Evolutionary conservation across 306 rosid genomes (phyloP).

Genomic region (Malus asiatica): DNA sequence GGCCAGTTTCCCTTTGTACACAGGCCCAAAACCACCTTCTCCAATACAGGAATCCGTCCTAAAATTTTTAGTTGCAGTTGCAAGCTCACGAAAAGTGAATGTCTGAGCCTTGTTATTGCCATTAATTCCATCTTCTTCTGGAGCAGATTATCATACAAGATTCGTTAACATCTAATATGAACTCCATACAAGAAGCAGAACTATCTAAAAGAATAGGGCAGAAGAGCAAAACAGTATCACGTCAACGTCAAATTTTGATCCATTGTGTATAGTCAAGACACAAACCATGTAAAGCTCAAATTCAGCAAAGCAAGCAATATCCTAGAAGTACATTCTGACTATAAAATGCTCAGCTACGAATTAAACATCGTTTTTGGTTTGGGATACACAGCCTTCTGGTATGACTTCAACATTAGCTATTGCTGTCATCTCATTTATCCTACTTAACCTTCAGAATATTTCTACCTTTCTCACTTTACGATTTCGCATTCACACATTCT

Average conservation of each 20-base stretch:
- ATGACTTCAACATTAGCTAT: not conserved
- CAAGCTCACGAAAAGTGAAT: slow-evolving; percentile 58
- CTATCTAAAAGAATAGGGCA: not conserved
- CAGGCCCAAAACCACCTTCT: slow-evolving; percentile 75
- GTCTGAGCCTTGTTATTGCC: slow-evolving; percentile 15
- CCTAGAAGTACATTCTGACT: not conserved
- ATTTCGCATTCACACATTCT: too few species aligned
- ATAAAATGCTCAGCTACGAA: not conserved
- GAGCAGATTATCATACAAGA: slow-evolving; percentile 1
- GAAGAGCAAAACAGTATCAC: not conserved
- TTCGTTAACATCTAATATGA: not conserved
- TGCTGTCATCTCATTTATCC: not conserved
- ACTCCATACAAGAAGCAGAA: not conserved
- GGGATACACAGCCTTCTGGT: not conserved
- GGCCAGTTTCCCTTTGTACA: slow-evolving; percentile 46
- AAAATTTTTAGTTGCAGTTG: slow-evolving; percentile 55
- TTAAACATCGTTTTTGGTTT: not conserved
- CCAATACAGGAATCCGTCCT: slow-evolving; percentile 46
- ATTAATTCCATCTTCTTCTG: slow-evolving; percentile 9
- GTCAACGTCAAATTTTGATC: not conserved
- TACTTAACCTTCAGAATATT: not conserved
- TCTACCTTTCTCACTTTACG: not conserved
- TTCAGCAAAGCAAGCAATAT: not conserved
- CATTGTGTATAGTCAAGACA: not conserved
- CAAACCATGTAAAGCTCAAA: not conserved